These are phyloP conservation scores for Coemansia sp. DNA, from an alignment of 192 early-diverging fungal species.

Conservation along the genomic window DNA sequence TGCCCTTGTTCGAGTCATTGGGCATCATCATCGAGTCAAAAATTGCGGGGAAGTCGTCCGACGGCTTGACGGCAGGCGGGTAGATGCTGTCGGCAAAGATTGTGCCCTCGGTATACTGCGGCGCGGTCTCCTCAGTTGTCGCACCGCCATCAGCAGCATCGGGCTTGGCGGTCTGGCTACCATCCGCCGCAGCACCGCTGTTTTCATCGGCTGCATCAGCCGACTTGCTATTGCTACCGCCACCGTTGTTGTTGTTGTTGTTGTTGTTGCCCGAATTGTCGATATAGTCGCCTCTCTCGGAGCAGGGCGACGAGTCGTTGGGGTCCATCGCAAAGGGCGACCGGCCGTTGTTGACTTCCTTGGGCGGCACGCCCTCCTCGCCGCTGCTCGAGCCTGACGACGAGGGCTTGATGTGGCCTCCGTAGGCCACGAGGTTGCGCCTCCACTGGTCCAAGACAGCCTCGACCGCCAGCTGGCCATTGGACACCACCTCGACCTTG, in stretches of 20 bases:
- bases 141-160: background rate
- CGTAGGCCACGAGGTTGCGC: conserved; percentile 37
- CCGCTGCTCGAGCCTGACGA: conserved; percentile 13
- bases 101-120: conserved; percentile 43
- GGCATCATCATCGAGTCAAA: conserved; percentile 36
- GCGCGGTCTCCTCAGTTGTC: background rate
- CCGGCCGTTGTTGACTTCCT: conserved; percentile 2
- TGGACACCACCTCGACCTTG: conserved; percentile 74
- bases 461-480: conserved; percentile 82
- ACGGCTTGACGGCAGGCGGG: conserved; percentile 46
- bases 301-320: conserved; percentile 22
- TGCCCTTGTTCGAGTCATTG: background rate
- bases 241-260: background rate
- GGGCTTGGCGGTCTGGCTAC: background rate
- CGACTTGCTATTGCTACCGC: background rate
- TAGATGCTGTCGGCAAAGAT: conserved; percentile 51
- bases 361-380: conserved; percentile 9
- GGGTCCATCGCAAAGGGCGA: conserved; percentile 33
- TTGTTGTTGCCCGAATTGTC: background rate
- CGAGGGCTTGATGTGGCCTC: conserved; percentile 21
- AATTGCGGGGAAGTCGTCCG: conserved; percentile 39
- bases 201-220: background rate
- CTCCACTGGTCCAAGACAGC: conserved; percentile 60
- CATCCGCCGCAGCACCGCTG: background rate
- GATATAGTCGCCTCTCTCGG: conserved; percentile 15